Evolutionary conservation across 345 rosid genomes (phyloP).

Genomic region (Ailanthus altissimus): DNA sequence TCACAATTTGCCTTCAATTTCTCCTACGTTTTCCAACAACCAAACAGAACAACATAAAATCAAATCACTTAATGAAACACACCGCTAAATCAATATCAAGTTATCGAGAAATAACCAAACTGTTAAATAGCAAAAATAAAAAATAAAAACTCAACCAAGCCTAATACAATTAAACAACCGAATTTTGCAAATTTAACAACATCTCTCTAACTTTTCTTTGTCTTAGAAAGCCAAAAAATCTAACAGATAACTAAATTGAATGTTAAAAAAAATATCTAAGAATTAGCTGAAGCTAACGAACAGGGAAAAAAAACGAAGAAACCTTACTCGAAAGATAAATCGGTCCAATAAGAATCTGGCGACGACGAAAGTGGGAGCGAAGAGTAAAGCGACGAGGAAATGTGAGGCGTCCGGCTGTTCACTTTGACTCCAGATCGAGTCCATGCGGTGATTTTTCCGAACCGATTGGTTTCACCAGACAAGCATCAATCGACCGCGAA

Average conservation of each 20-base stretch:
- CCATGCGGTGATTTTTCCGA: conserved; percentile 42
- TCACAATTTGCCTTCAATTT: background rate
- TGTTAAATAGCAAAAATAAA: background rate
- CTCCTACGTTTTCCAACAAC: background rate
- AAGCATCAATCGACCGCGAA: conserved; percentile 24
- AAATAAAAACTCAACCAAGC: background rate
- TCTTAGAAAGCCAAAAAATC: background rate
- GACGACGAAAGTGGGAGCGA: conserved; percentile 62
- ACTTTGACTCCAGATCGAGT: conserved; percentile 39
- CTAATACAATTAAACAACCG: background rate
- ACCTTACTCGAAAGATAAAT: conserved; percentile 78
- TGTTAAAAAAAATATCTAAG: background rate
- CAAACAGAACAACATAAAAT: background rate
- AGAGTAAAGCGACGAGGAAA: conserved; percentile 57
- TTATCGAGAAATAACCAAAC: background rate
- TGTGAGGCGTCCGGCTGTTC: conserved; percentile 48
- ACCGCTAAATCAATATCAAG: background rate
- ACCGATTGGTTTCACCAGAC: conserved; percentile 11
- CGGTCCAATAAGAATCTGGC: conserved; percentile 67
- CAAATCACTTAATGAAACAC: background rate
- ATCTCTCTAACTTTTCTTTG: background rate
- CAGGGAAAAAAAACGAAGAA: background rate
- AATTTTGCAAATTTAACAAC: background rate
- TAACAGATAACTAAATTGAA: background rate
- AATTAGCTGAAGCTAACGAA: background rate